A percentile compares a stretch with the other conserved stretches of the same genome.
phyloP scores from a whole-genome alignment of 2,329 filamentous ascomycete species.

The Paracorniculantispora psalliotae region DNA sequence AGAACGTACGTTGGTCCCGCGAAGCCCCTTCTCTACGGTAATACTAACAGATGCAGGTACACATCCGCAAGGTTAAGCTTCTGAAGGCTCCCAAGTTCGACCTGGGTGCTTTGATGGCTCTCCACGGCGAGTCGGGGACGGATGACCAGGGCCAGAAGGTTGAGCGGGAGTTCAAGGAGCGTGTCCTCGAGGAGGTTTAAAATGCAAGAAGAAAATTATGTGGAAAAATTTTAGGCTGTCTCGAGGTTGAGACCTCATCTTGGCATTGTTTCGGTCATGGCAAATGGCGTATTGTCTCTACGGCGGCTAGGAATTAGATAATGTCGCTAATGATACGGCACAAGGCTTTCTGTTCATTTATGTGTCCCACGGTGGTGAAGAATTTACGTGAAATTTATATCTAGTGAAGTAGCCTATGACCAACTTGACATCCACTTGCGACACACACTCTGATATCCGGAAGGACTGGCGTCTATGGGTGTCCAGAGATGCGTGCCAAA shows the following conservation, averaged over 20 bases:
- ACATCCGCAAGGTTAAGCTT: conserved; percentile 99
- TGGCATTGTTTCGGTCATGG: conserved; percentile 39
- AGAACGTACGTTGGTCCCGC: conserved; percentile 69
- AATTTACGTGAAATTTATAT: no score
- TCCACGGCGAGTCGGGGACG: conserved; percentile 94
- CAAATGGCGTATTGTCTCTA: conserved; percentile 41
- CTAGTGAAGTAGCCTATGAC: no score
- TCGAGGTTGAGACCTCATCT: conserved; percentile 14
- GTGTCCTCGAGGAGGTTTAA: conserved; percentile 91
- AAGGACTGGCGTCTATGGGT: background rate
- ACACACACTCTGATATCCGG: no score
- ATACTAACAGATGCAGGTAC: conserved; percentile 57
- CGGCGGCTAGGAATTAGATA: conserved; percentile 37
- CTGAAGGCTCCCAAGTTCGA: conserved; percentile 99
- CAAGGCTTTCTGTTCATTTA: conserved; percentile 21
- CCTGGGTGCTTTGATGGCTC: conserved; percentile 87
- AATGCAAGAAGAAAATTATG: conserved; percentile 24
- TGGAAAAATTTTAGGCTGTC: conserved; percentile 14
- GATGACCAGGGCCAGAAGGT: conserved; percentile 98
- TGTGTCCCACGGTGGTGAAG: background rate
- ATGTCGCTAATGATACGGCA: conserved; percentile 34
- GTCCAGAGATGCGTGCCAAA: no score
- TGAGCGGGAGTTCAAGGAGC: conserved; percentile 99
- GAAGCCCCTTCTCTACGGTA: background rate
- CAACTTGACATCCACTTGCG: no score